phyloP scores from a whole-genome alignment of 2,329 filamentous ascomycete genomes.

The Fusarium nisikadoi region DNA sequence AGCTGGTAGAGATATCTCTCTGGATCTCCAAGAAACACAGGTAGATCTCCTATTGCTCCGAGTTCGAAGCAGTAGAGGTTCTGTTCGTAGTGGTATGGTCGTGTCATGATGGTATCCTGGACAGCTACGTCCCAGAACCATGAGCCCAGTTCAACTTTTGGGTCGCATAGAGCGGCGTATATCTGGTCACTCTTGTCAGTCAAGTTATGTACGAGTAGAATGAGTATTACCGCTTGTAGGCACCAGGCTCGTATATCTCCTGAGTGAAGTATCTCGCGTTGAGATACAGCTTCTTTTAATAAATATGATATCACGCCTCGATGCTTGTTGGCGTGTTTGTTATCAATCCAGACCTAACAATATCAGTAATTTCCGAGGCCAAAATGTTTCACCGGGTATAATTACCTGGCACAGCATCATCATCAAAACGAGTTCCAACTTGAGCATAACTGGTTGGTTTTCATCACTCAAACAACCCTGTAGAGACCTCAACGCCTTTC shows the following conservation, averaged over 20 bases:
- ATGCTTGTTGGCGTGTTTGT: slow-evolving; percentile 17
- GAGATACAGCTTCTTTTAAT: neutral
- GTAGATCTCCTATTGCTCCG: slow-evolving; percentile 4
- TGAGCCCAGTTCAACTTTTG: slow-evolving; percentile 5
- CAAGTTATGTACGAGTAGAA: accelerated
- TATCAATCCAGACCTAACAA: slow-evolving; percentile 18
- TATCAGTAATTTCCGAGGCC: neutral
- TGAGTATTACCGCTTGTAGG: neutral
- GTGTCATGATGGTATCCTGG: neutral
- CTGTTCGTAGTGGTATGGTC: slow-evolving; percentile 11
- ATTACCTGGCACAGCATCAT: slow-evolving; percentile 23
- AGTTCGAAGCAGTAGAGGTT: slow-evolving; percentile 21
- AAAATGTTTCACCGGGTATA: accelerated
- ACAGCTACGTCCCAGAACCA: slow-evolving; percentile 27
- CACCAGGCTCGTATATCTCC: slow-evolving; percentile 9
- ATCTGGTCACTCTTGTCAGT: neutral
- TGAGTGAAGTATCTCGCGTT: neutral
- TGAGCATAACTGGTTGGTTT: neutral
- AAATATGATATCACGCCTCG: slow-evolving; percentile 1
- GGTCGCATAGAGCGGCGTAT: slow-evolving; percentile 12
- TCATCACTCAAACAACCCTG: slow-evolving; percentile 7
- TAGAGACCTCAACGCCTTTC: slow-evolving; percentile 6
- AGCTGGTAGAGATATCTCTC: slow-evolving; percentile 21
- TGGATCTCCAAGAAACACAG: slow-evolving; percentile 16
- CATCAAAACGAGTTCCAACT: slow-evolving; percentile 19